These are phyloP conservation scores for Vaccinium corymbosum DNA, from an alignment of 148 eudicot species.

Conservation along the genomic window DNA sequence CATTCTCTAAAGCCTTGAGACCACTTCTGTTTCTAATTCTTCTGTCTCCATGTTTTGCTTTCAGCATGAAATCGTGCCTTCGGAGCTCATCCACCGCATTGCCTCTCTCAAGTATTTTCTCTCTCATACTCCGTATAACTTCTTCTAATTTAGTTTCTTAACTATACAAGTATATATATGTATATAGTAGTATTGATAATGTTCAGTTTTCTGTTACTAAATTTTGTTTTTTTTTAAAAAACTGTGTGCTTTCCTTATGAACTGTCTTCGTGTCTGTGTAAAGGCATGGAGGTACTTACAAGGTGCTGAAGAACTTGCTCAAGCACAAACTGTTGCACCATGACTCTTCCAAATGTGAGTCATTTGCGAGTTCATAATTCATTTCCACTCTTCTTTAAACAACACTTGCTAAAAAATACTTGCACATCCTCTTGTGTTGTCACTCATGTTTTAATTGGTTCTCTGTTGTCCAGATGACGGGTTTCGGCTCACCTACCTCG, in stretches of 20 bases:
- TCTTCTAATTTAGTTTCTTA: not conserved
- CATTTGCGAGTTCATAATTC: not conserved
- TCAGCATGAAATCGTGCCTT: conserved; percentile 94
- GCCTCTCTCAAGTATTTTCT: conserved; percentile 71
- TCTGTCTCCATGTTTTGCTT: not conserved
- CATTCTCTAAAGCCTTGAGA: not conserved
- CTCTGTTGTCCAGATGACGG: conserved; percentile 62
- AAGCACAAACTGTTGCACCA: conserved; percentile 93
- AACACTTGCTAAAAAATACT: not conserved
- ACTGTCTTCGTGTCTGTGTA: not conserved
- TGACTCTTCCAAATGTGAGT: conserved; percentile 84
- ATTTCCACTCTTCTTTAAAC: not conserved
- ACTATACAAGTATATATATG: not conserved
- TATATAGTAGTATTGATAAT: not conserved
- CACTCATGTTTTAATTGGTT: not conserved
- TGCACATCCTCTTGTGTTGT: not conserved
- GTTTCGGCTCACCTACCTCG: conserved; percentile 88
- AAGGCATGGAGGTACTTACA: conserved; percentile 94
- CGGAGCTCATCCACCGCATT: conserved; percentile 72
- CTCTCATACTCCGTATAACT: conserved; percentile 1
- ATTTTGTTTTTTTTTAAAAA: not conserved
- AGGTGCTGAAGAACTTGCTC: conserved; percentile 94
- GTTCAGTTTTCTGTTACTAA: not conserved
- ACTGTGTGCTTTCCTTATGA: not conserved
- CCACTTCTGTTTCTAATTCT: not conserved